phyloP scores from a whole-genome alignment of 106 monocot species.

The Platanthera zijinensis region DNA sequence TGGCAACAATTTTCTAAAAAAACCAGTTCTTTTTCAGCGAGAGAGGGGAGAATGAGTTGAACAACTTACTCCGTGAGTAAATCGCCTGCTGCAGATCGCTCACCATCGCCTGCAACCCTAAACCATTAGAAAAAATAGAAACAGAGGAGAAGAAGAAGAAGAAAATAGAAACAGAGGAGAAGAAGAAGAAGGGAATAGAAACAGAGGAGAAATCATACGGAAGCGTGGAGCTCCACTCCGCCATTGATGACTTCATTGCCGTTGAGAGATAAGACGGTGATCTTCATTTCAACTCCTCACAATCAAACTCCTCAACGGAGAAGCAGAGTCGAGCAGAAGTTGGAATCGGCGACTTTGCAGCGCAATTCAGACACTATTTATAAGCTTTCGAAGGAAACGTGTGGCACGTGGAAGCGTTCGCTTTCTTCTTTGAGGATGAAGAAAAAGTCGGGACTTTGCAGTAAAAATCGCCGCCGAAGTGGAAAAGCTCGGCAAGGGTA shows the following conservation, averaged over 20 bases:
- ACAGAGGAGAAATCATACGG: slow-evolving; percentile 16
- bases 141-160: neutral
- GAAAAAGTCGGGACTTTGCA: too few species aligned
- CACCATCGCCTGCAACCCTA: slow-evolving; percentile 58
- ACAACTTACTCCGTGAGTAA: slow-evolving; percentile 49
- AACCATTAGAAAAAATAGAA: neutral
- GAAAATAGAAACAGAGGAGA: neutral
- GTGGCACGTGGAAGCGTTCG: too few species aligned
- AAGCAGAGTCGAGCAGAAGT: neutral
- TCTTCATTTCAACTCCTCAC: slow-evolving; percentile 25
- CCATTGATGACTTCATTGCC: slow-evolving; percentile 41
- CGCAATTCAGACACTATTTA: neutral
- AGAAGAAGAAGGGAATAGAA: neutral
- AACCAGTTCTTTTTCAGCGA: neutral
- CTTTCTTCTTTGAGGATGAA: too few species aligned
- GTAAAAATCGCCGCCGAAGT: too few species aligned
- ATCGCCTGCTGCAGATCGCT: slow-evolving; percentile 76
- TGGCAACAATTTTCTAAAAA: neutral
- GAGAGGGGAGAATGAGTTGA: neutral
- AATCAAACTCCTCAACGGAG: neutral
- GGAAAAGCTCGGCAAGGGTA: too few species aligned
- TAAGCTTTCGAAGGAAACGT: neutral
- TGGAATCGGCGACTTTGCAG: neutral
- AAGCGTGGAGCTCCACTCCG: slow-evolving; percentile 42
- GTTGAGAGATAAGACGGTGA: slow-evolving; percentile 41